Percentiles rank a stretch among this genome's conserved stretches.
Evolutionary conservation across 2,329 filamentous ascomycete genomes (phyloP).

Genomic region (Ambrosiella xylebori): DNA sequence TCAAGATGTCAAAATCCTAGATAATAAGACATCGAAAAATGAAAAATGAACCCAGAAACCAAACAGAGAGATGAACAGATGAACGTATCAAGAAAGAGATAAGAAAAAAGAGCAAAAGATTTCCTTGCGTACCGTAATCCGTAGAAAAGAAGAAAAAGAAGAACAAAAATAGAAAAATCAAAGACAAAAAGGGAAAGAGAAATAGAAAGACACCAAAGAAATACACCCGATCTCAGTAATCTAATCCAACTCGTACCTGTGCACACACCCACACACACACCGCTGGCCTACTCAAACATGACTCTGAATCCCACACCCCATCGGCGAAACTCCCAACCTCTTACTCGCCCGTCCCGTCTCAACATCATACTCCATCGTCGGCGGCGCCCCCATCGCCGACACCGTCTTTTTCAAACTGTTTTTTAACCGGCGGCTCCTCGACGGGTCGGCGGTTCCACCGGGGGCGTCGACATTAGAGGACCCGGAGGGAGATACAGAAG

Average conservation of each 20-base stretch:
- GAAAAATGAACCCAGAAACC: background rate
- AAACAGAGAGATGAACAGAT: background rate
- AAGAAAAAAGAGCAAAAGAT: background rate
- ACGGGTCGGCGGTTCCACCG: background rate
- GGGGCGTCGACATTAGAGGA: background rate
- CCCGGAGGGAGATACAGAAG: background rate
- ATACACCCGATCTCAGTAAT: background rate
- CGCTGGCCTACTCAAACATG: slow-evolving; percentile 8
- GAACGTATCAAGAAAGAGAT: background rate
- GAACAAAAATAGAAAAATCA: slow-evolving; percentile 1
- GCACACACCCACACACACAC: background rate
- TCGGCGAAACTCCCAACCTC: slow-evolving; percentile 12
- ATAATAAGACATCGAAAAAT: background rate
- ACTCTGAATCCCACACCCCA: slow-evolving; percentile 10
- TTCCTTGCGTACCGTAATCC: slow-evolving; percentile 7
- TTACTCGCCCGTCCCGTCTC: slow-evolving; percentile 12
- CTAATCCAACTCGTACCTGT: no score
- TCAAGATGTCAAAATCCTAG: background rate
- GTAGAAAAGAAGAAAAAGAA: background rate
- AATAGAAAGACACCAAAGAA: background rate
- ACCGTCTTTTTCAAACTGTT: slow-evolving; percentile 13
- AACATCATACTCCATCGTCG: slow-evolving; percentile 13
- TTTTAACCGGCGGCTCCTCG: slow-evolving; percentile 10
- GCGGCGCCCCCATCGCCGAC: slow-evolving; percentile 14
- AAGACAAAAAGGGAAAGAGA: background rate